Percentiles rank a stretch among this genome's conserved stretches.
Conservation (phyloP, 768 basidiomycete species). For the Hemileccinum impolitum region DNA sequence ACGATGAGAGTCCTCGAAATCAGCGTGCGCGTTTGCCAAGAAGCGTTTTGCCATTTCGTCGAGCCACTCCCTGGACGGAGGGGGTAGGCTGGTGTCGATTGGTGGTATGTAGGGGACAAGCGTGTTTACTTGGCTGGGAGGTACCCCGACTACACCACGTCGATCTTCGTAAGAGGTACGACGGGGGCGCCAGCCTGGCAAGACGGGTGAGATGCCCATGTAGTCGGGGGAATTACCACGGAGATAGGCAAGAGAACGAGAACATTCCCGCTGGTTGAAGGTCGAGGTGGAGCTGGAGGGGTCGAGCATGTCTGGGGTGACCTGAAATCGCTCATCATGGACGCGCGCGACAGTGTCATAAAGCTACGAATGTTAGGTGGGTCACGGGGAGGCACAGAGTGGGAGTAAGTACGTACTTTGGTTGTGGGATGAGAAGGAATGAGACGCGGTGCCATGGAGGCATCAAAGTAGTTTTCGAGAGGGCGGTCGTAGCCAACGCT, state of each 20-base stretch:
- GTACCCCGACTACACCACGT: constrained; percentile 20
- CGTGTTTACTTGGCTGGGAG: constrained; percentile 26
- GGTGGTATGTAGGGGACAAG: constrained; percentile 25
- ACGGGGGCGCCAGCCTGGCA: constrained; percentile 23
- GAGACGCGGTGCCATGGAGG: constrained; percentile 15
- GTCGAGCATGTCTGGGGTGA: constrained; percentile 10
- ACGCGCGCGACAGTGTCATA: constrained; percentile 29
- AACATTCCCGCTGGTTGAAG: constrained; percentile 14
- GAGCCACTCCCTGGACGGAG: constrained; percentile 17
- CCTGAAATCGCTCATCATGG: constrained; percentile 22
- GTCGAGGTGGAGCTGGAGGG: constrained; percentile 7
- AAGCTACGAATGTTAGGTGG: constrained; percentile 17
- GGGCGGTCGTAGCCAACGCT: constrained; percentile 20
- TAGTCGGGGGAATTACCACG: constrained; percentile 17
- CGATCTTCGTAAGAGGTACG: constrained; percentile 25
- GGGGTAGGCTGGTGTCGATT: constrained; percentile 17
- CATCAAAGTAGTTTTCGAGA: constrained; percentile 26
- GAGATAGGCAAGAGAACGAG: constrained; percentile 14
- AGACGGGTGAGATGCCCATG: constrained; percentile 22
- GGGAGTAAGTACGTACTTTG: constrained; percentile 11
- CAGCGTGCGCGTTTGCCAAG: constrained; percentile 17
- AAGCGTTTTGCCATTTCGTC: constrained; percentile 12
- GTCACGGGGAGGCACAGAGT: background rate
- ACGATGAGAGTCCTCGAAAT: background rate
- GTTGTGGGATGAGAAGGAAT: constrained; percentile 10